Evolutionary conservation across 495 filamentous ascomycete species (phyloP), one percentile per base, ranked within the genome.

Genomic region (Pseudomonodictys pantanalensis): DNA sequence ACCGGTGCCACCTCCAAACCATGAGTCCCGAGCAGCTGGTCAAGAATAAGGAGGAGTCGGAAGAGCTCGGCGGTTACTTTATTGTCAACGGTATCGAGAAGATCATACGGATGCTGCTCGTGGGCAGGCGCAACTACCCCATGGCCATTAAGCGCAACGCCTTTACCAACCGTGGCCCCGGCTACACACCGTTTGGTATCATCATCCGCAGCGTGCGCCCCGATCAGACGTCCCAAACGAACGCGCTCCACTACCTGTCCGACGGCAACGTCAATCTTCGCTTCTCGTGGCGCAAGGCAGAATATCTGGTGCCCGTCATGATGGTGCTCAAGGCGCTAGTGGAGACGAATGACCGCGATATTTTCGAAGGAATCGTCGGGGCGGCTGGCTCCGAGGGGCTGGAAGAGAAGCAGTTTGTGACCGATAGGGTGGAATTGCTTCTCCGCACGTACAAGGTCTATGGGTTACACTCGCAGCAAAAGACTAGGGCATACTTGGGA

Each of bases 271-370:
- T 97, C 58, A 96, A 88, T 1, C 95, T 98, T 77, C 83, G 93
- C 35, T 97, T 98, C 74, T 96, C 92, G 1, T 98, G 93, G 93
- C 81, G 92, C 61, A 98, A 98, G 78, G 90, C 90, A 62, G 93
- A 97, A 75, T 98, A 88, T 69, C 80, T 97, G 22, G 81, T 98
- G 12, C 93, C 93, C 17, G 88, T 90, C 58, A 86, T 96, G 81
- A 97, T 98, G 93, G 83, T 97, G 12, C 73, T 98, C 60, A 97
- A 97, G 76, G 93, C 93, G 2, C 80, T 98, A 42, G 82, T 91
- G 18, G 92, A 98, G 72, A 97, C 93, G 11, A 97, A 96, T 65
- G 93, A 98, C 64, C 84, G 90, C 49, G 91, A 96, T 68, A 93
- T 98, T 45, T 98, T 92, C 64, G 92, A 98, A 72, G 86, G 84